These are phyloP conservation scores for Solanum lycopersicoides DNA, from an alignment of 257 asterid species.

Conservation along the genomic window DNA sequence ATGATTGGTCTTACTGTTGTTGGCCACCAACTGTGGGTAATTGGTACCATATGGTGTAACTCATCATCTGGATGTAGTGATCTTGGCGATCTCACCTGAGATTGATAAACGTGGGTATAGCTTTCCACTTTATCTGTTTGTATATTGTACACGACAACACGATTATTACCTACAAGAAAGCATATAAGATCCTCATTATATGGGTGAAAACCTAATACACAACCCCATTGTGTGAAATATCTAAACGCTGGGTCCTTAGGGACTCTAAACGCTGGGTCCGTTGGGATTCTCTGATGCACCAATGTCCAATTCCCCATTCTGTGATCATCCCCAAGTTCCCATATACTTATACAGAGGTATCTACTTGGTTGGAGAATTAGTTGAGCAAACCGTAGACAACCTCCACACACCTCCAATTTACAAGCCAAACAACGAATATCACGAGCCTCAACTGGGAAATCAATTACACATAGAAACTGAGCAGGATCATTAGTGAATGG, in stretches of 20 bases:
- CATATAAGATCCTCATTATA: neutral
- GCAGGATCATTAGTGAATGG: neutral
- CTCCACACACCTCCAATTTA: neutral
- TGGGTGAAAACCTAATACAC: neutral
- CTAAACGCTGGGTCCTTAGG: too few species aligned
- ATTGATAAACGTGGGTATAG: neutral
- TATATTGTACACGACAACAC: neutral
- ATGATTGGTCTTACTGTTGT: neutral
- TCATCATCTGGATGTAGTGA: neutral
- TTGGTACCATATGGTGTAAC: conserved; percentile 7
- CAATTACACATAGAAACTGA: neutral
- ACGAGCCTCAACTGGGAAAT: neutral
- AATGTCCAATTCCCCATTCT: neutral
- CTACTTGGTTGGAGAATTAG: neutral
- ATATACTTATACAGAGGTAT: neutral
- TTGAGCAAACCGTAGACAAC: neutral
- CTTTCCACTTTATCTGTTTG: neutral
- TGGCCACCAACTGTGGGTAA: neutral
- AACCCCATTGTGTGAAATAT: neutral
- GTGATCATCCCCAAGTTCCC: neutral
- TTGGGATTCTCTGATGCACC: neutral
- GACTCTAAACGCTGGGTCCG: neutral
- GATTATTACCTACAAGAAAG: neutral
- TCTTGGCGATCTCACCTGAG: neutral
- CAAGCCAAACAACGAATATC: neutral